phyloP scores from a whole-genome alignment of 1,139 yeast species.

The Yamadazyma conglobata region DNA sequence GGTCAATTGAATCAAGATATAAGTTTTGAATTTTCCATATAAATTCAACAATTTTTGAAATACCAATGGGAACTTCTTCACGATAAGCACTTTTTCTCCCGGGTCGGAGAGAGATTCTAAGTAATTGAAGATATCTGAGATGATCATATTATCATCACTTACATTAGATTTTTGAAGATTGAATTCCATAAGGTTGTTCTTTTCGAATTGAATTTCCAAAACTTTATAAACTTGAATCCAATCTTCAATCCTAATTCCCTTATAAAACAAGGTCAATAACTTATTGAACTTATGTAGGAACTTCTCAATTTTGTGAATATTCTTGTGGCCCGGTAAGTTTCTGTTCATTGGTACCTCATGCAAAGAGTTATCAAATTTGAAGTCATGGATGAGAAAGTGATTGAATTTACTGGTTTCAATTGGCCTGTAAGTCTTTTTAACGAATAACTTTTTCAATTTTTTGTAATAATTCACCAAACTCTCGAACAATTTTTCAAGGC shows the following conservation, averaged over 20 bases:
- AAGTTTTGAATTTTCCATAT: conserved; percentile 64
- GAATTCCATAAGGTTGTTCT: conserved; percentile 58
- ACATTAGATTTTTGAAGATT: conserved; percentile 38
- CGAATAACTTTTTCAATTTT: conserved; percentile 67
- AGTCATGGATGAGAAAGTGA: conserved; percentile 35
- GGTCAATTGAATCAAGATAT: conserved; percentile 57
- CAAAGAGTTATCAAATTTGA: conserved; percentile 38
- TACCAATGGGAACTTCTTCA: conserved; percentile 62
- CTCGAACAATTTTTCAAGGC: conserved; percentile 43
- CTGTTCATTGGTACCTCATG: conserved; percentile 49
- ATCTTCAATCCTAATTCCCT: conserved; percentile 61
- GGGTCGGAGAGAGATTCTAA: conserved; percentile 54
- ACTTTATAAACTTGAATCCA: conserved; percentile 79
- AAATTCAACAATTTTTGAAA: conserved; percentile 64
- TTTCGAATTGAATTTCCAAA: conserved; percentile 60
- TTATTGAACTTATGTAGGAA: conserved; percentile 65
- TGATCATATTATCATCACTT: conserved; percentile 54
- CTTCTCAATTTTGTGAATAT: conserved; percentile 46
- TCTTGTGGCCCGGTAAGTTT: conserved; percentile 46
- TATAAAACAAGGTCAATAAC: conserved; percentile 57
- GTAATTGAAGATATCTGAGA: conserved; percentile 72
- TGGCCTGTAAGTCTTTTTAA: conserved; percentile 79
- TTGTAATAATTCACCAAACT: conserved; percentile 59
- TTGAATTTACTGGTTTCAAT: conserved; percentile 39
- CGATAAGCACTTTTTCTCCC: conserved; percentile 40